Evolutionary conservation across 768 basidiomycete genomes (phyloP), one percentile per base, ranked within the genome.

Genomic region (Ephemerocybe angulata): DNA sequence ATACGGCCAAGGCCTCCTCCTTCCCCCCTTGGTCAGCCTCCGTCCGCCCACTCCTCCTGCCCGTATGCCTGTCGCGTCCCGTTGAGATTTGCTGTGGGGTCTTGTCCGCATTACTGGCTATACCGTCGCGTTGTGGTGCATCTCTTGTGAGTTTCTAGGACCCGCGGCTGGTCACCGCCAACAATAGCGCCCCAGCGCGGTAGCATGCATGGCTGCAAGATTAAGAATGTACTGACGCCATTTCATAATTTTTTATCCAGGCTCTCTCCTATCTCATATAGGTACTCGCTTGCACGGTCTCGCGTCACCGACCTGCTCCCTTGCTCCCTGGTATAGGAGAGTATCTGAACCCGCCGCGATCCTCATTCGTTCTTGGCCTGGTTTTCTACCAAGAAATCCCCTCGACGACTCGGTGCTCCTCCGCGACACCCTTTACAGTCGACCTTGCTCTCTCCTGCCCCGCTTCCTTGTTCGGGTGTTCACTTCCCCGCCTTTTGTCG

Each of bases 1-100:
- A 48, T 48, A 24, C 46, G 17, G 25, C 46, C 15, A 19, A 25
- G 5, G 10, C 21, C 46, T 29, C 46, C 46, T 28, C 15, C 19
- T 25, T 11, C 24, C 28, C 46, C 46, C 46, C 21, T 48, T 48
- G 46, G 46, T 48, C 46, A 48, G 46, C 46, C 46, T 28, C 24
- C 46, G 27, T 48, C 30, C 46, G 33, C 33, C 33, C 21, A 48
- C 46, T 28, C 28, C 46, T 28, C 7, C 27, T 15, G 11, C 46
- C n/a, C 46, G 15, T 30, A 48, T 48, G 46, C 27, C 11, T 28
- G 46, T 21, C 46, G 46, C 30, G 24, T 12, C 27, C 46, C 28
- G 27, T 30, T 48, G 46, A 48, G 13, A 13, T 25, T 25, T 44
- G 19, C 25, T 13, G 42, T 19, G 17, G 7, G 15, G 27, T 27